Percentiles rank a stretch among this genome's conserved stretches.
These are phyloP conservation scores for Raphanus raphanistrum DNA, from an alignment of 345 rosid genomes.

Conservation along the genomic window DNA sequence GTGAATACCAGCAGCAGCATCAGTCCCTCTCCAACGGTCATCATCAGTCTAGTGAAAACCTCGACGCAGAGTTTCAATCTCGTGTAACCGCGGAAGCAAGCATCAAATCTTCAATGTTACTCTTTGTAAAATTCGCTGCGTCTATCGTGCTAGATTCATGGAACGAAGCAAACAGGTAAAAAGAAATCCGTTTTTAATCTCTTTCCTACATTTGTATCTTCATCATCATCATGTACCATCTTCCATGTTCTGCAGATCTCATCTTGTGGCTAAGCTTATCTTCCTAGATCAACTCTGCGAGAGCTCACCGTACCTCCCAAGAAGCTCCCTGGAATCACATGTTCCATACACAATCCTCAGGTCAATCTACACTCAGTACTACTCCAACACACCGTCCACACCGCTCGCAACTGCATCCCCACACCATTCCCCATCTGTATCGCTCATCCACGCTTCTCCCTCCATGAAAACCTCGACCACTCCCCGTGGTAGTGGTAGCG, in stretches of 20 bases:
- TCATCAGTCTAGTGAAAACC: constrained; percentile 51
- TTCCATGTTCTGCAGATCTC: constrained; percentile 57
- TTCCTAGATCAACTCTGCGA: constrained; percentile 97
- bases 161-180: constrained; percentile 83
- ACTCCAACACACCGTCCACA: constrained; percentile 64
- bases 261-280: constrained; percentile 86
- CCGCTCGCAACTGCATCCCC: constrained; percentile 54
- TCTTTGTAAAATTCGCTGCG: constrained; percentile 83
- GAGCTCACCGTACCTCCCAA: constrained; percentile 84
- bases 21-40: constrained; percentile 71
- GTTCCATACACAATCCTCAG: constrained; percentile 84
- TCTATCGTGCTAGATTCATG: constrained; percentile 84
- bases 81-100: constrained; percentile 82
- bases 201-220: not conserved
- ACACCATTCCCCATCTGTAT: constrained; percentile 69
- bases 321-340: constrained; percentile 84
- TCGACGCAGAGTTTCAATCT: constrained; percentile 66
- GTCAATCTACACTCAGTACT: constrained; percentile 88
- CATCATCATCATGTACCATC: constrained; percentile 3
- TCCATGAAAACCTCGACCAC: constrained; percentile 66
- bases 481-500: constrained; percentile 56
- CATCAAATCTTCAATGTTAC: constrained; percentile 89
- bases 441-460: constrained; percentile 74
- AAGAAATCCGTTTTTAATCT: not conserved
- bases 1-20: constrained; percentile 71